These are phyloP conservation scores for Chytriomyces sp. DNA, from an alignment of 192 early-diverging fungal species.

Conservation along the genomic window DNA sequence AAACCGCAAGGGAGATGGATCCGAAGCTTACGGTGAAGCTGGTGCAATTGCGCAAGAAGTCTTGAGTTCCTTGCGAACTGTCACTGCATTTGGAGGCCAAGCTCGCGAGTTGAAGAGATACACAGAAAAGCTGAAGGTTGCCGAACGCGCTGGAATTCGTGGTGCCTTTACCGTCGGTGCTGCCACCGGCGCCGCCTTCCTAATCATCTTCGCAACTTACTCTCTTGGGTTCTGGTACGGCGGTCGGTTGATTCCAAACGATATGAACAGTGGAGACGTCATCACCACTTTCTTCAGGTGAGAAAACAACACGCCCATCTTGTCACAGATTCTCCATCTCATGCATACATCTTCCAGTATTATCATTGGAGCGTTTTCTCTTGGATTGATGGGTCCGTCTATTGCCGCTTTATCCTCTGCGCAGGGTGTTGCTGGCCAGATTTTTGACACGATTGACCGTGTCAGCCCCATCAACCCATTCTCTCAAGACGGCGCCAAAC, in stretches of 20 bases:
- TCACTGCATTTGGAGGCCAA: slow-evolving; percentile 83
- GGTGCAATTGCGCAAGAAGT: slow-evolving; percentile 87
- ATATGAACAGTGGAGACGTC: slow-evolving; percentile 55
- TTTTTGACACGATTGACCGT: slow-evolving; percentile 59
- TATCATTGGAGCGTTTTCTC: slow-evolving; percentile 54
- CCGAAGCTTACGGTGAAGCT: slow-evolving; percentile 76
- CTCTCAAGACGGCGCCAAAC: slow-evolving; percentile 37
- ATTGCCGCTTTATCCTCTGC: slow-evolving; percentile 45
- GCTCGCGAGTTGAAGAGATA: slow-evolving; percentile 71
- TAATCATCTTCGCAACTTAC: slow-evolving; percentile 76
- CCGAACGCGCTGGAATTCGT: slow-evolving; percentile 66
- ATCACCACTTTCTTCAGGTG: slow-evolving; percentile 50
- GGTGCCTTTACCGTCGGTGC: slow-evolving; percentile 63
- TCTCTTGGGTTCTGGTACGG: slow-evolving; percentile 90
- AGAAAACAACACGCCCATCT: neutral
- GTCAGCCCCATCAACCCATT: slow-evolving; percentile 52
- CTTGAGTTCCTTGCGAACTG: slow-evolving; percentile 82
- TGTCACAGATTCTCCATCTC: neutral
- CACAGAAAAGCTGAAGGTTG: slow-evolving; percentile 62
- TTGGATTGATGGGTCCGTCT: slow-evolving; percentile 47
- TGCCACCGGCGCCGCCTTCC: slow-evolving; percentile 77
- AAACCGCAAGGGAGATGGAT: slow-evolving; percentile 20
- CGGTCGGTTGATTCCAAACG: slow-evolving; percentile 56
- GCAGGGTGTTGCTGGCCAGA: slow-evolving; percentile 54
- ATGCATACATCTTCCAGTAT: slow-evolving; percentile 33